phyloP scores from a whole-genome alignment of 2,329 filamentous ascomycete species.

The Colletotrichum sidae region DNA sequence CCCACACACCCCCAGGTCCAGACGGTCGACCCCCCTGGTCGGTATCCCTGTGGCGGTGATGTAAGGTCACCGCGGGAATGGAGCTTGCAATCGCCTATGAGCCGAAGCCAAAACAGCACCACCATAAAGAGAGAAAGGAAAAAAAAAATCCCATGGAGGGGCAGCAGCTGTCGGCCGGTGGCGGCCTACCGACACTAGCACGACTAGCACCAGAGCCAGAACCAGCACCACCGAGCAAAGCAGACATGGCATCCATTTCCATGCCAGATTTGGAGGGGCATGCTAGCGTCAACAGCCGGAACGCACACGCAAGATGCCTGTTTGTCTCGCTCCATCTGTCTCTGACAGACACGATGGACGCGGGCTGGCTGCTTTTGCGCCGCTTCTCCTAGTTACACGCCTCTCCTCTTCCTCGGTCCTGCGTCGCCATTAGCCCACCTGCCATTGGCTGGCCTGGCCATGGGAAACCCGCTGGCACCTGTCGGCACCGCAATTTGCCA shows the following conservation, averaged over 20 bases:
- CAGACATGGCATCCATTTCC: not conserved
- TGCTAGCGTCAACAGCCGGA: not conserved
- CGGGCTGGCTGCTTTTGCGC: constrained; percentile 18
- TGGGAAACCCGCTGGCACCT: constrained; percentile 7
- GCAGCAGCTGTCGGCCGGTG: constrained; percentile 27
- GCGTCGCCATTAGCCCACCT: constrained; percentile 18
- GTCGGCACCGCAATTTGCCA: constrained; percentile 26
- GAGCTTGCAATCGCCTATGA: constrained; percentile 37
- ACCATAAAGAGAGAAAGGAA: constrained; percentile 13
- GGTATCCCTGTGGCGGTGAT: constrained; percentile 36
- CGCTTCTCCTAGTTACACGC: constrained; percentile 26
- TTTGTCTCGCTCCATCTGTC: constrained; percentile 20
- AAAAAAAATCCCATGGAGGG: constrained; percentile 31
- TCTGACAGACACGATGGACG: constrained; percentile 8
- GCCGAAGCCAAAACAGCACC: constrained; percentile 31
- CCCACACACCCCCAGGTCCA: constrained; percentile 35
- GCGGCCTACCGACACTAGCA: constrained; percentile 26
- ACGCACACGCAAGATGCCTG: not conserved
- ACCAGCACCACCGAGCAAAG: not conserved
- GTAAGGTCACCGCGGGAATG: constrained; percentile 37
- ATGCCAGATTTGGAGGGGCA: constrained; percentile 12
- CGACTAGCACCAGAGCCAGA: not conserved
- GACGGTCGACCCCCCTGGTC: constrained; percentile 23
- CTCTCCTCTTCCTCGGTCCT: constrained; percentile 6
- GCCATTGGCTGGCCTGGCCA: constrained; percentile 22